Evolutionary conservation across 306 rosid genomes (phyloP), one percentile per base, ranked within the genome.

Genomic region (Hippophae tibetana): DNA sequence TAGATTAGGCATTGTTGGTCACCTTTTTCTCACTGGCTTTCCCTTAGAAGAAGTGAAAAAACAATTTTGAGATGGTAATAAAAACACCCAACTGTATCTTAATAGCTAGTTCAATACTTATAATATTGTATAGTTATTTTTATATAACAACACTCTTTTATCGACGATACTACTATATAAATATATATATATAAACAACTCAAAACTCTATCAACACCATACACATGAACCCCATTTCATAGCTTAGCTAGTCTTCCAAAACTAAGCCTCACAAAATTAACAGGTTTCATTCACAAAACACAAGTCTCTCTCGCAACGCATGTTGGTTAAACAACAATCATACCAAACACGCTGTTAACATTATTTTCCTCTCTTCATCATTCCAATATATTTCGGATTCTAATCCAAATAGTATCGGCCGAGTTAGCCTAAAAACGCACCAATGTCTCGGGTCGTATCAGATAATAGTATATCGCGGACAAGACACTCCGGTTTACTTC

Each of bases 391-490:
- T 23, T 49, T 23, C 9, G 18, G 8, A 14, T 49, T 7, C 1
- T 5, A 49, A 12, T 47, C 50, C 10, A 45, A 13, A 55, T 13
- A 42, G 12, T 40, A 23, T 27, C 18, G 4, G 42, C 13, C 31
- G 38, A 7, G 18, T 23, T n/a, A 42, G 11, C 13, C 13, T 6
- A 10, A 2, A 2, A 12, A 8, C 3, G 7, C 5, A 8, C 5
- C 18, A 5, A 74, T 74, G 46, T 64, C 74, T 52, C 94, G 88
- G 25, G 73, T 82, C 13, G 75, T 81, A 5, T 82, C 84, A 10
- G 86, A 78, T 10, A 69, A 69, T 54, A 45, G 40, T 12, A 43
- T 65, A 43, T 61, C 75, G 23, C 72, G 84, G 13, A 38, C 47
- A 6, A 25, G 75, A 18, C 76, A 67, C 13, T 40, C 66, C 44